Percentiles rank a stretch among this genome's conserved stretches.
These are phyloP conservation scores for Populus hybrid DNA, from an alignment of 441 rosid species.

Conservation along the genomic window DNA sequence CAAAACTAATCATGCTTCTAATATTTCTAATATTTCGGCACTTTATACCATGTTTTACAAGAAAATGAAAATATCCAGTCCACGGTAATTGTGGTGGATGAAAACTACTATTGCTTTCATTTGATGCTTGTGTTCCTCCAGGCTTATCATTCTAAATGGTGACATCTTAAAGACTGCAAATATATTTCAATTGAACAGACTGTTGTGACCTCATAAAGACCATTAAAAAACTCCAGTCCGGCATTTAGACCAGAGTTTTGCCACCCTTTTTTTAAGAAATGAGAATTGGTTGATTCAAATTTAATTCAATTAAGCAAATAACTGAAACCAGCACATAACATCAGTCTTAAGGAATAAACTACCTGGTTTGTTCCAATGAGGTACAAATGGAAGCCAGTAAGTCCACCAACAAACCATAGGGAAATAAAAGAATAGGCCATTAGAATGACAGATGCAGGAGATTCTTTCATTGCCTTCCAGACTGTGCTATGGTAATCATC, in stretches of 20 bases:
- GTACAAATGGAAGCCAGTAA: slow-evolving; percentile 89
- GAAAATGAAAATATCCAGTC: neutral
- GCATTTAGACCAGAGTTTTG: neutral
- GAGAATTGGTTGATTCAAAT: neutral
- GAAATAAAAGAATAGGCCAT: slow-evolving; percentile 84
- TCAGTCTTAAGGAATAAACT: slow-evolving; percentile 14
- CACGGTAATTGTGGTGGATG: neutral
- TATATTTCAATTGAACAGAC: neutral
- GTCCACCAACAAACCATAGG: slow-evolving; percentile 97
- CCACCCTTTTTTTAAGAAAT: neutral
- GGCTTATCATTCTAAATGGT: neutral
- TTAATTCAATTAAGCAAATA: neutral
- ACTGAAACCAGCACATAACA: neutral
- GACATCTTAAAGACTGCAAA: neutral
- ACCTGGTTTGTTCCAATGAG: slow-evolving; percentile 93
- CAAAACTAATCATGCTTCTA: neutral
- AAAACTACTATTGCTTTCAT: slow-evolving; percentile 4
- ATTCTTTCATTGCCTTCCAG: slow-evolving; percentile 88
- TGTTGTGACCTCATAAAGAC: neutral
- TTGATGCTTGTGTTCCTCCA: neutral
- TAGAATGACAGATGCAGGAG: slow-evolving; percentile 76
- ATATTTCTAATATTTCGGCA: neutral
- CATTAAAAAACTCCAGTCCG: neutral
- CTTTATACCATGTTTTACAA: neutral
- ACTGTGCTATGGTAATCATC: slow-evolving; percentile 58